These are phyloP conservation scores for Colletotrichum sp. DNA, from an alignment of 2,329 filamentous ascomycete genomes.

Conservation along the genomic window DNA sequence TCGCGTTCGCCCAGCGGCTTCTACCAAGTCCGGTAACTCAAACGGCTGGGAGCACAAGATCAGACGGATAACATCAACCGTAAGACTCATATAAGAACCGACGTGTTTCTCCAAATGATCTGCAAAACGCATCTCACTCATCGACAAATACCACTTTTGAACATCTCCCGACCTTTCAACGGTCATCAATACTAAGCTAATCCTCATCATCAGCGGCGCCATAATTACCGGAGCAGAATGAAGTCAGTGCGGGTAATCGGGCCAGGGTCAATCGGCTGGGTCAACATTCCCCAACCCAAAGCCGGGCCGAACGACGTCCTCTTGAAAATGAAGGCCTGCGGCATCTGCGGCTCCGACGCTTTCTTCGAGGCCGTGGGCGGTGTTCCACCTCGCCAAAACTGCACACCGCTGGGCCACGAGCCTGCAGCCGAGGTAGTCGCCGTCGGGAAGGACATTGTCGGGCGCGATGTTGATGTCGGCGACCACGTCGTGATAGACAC, in stretches of 20 bases:
- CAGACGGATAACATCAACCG: neutral
- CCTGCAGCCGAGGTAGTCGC: neutral
- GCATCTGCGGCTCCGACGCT: neutral
- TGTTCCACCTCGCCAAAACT: neutral
- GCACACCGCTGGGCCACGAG: neutral
- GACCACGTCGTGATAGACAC: constrained; percentile 4
- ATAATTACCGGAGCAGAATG: neutral
- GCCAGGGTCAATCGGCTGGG: neutral
- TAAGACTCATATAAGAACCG: neutral
- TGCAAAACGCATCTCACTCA: fast-evolving
- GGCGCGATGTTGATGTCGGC: neutral
- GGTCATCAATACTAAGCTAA: neutral
- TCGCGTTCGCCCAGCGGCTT: neutral
- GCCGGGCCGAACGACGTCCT: neutral
- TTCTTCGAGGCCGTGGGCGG: neutral
- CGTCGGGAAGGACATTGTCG: neutral
- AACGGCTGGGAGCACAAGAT: neutral
- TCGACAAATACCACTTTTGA: neutral
- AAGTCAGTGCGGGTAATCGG: neutral
- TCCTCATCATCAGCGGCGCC: neutral
- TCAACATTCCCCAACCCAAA: neutral
- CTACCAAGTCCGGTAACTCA: neutral
- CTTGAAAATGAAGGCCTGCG: neutral
- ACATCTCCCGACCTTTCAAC: neutral
- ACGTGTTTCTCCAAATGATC: neutral